These are phyloP conservation scores for Sequoiadendron giganteum DNA, from an alignment of 75 land plant genomes.

Conservation along the genomic window DNA sequence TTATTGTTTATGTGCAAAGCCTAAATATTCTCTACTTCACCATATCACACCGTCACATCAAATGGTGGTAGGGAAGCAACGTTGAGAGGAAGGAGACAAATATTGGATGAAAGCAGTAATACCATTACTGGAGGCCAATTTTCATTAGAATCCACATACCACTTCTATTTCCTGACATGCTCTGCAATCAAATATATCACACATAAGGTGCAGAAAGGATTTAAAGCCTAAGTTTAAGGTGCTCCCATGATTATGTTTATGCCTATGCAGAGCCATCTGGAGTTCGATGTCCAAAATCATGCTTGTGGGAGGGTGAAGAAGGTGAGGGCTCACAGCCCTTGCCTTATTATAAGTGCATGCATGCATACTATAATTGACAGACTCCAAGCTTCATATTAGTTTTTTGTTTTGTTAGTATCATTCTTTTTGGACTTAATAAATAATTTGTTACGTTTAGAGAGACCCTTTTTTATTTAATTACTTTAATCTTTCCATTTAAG, in stretches of 20 bases:
- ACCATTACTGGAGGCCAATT: background rate
- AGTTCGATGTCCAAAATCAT: background rate
- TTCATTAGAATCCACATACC: background rate
- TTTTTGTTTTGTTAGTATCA: no score
- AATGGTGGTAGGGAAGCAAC: background rate
- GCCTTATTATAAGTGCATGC: background rate
- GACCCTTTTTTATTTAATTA: no score
- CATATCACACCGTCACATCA: background rate
- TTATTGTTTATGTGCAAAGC: background rate
- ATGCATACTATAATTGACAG: background rate
- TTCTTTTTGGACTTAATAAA: background rate
- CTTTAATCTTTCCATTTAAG: background rate
- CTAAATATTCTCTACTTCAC: background rate
- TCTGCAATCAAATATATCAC: background rate
- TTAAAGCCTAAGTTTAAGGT: background rate
- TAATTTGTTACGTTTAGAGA: background rate
- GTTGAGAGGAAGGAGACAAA: background rate
- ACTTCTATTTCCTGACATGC: background rate
- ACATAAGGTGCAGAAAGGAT: background rate
- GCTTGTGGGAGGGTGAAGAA: background rate
- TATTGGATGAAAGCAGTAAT: background rate
- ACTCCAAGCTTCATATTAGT: background rate
- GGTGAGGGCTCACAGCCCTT: background rate
- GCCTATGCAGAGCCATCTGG: background rate
- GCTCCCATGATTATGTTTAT: background rate